These are phyloP conservation scores for Aureobasidium musti DNA, from an alignment of 2,329 filamentous ascomycete genomes.

Conservation along the genomic window DNA sequence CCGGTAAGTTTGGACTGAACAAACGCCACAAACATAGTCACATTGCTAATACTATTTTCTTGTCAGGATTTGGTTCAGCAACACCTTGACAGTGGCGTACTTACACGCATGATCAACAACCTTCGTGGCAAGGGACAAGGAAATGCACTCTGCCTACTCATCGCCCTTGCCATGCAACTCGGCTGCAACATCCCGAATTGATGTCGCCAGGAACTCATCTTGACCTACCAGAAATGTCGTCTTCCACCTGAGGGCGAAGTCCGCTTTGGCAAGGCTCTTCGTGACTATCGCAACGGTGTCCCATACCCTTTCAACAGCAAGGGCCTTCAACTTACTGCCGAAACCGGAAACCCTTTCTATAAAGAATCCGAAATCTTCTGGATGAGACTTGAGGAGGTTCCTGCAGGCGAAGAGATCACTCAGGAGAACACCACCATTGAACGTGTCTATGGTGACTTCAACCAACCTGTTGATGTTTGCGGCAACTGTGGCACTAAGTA, in stretches of 20 bases:
- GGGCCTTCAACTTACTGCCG: not conserved
- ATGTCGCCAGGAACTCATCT: not conserved
- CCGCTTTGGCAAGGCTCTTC: conserved; percentile 1
- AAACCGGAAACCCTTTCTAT: not conserved
- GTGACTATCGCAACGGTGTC: conserved; percentile 5
- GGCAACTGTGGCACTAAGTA: not conserved
- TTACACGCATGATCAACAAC: conserved; percentile 6
- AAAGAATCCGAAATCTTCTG: not conserved
- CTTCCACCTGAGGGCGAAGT: not conserved
- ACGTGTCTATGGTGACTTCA: not conserved
- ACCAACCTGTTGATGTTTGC: conserved; percentile 1
- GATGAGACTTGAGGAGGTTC: conserved; percentile 8
- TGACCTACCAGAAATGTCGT: not conserved
- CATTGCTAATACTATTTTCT: not conserved
- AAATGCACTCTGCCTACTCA: not conserved
- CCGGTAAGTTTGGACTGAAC: not conserved
- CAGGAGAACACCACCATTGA: conserved; percentile 12
- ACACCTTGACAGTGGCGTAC: not conserved
- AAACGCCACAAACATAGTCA: not conserved
- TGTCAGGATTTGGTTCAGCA: not conserved
- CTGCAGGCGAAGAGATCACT: conserved; percentile 2
- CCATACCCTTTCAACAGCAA: conserved; percentile 1
- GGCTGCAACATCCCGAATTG: not conserved
- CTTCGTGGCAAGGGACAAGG: not conserved
- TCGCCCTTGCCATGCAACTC: conserved; percentile 1